These are phyloP conservation scores for Dothistroma septosporum DNA, from an alignment of 2,329 filamentous ascomycete species.

Conservation along the genomic window DNA sequence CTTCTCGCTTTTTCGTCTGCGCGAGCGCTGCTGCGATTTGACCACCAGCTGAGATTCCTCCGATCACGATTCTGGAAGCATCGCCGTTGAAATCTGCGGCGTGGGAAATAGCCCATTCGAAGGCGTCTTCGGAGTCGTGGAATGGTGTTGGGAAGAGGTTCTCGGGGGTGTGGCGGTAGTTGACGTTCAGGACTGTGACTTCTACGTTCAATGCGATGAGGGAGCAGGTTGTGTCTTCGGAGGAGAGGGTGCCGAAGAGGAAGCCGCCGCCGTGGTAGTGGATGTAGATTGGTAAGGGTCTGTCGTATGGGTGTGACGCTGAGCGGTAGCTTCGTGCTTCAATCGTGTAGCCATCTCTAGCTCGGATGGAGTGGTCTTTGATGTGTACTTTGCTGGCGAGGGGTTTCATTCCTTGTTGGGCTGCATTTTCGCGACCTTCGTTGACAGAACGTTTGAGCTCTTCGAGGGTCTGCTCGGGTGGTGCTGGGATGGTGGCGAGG, in stretches of 20 bases:
- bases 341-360: slow-evolving; percentile 45
- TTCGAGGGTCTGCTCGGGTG: slow-evolving; percentile 11
- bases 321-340: slow-evolving; percentile 49
- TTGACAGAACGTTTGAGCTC: slow-evolving; percentile 16
- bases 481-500: slow-evolving; percentile 11
- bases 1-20: slow-evolving; percentile 37
- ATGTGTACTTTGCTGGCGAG: slow-evolving; percentile 8
- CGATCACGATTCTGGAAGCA: slow-evolving; percentile 40
- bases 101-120: slow-evolving; percentile 52
- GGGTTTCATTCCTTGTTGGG: slow-evolving; percentile 10
- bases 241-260: slow-evolving; percentile 51
- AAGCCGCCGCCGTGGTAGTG: slow-evolving; percentile 57
- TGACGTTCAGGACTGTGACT: slow-evolving; percentile 51
- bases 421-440: slow-evolving; percentile 13
- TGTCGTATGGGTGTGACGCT: slow-evolving; percentile 28
- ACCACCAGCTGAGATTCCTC: slow-evolving; percentile 49
- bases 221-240: slow-evolving; percentile 53
- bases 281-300: slow-evolving; percentile 43
- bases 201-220: slow-evolving; percentile 43
- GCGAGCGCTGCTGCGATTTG: slow-evolving; percentile 44
- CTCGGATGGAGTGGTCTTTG: slow-evolving; percentile 32
- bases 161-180: slow-evolving; percentile 58
- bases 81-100: slow-evolving; percentile 40
- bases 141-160: slow-evolving; percentile 50
- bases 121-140: slow-evolving; percentile 53